Percentiles rank a stretch among this genome's conserved stretches.
Conservation (phyloP, 208 protist genomes). For the Leishmania turanica region DNA sequence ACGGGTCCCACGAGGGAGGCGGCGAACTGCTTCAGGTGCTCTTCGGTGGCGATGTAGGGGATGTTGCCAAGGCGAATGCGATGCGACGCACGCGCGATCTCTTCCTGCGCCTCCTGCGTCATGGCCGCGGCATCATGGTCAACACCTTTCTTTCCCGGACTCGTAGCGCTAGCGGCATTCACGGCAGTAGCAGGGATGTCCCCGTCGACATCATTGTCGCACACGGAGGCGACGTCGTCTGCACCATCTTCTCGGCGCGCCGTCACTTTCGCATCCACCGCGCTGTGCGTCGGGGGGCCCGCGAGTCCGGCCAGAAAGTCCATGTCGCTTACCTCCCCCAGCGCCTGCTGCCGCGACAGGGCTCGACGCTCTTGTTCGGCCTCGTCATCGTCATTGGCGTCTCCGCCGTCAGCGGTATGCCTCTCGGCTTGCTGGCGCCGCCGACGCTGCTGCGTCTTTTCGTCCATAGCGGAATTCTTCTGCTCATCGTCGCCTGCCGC, state of each 20-base stretch:
- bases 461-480: background rate
- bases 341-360: conserved; percentile 59
- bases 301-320: conserved; percentile 69
- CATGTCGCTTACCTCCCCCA: conserved; percentile 78
- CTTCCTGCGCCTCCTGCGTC: conserved; percentile 30
- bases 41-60: conserved; percentile 94
- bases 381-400: background rate
- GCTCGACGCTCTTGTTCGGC: conserved; percentile 25
- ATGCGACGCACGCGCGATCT: conserved; percentile 68
- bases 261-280: conserved; percentile 1
- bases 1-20: conserved; percentile 92
- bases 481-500: background rate
- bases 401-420: background rate
- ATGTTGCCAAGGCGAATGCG: conserved; percentile 97
- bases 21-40: conserved; percentile 92
- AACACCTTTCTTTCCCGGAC: conserved; percentile 7
- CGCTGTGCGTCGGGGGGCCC: conserved; percentile 5
- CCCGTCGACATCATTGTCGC: conserved; percentile 6
- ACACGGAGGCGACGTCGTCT: background rate
- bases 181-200: background rate
- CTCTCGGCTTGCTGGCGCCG: background rate
- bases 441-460: background rate
- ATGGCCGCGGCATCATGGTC: conserved; percentile 1
- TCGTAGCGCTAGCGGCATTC: background rate
- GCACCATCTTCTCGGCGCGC: conserved; percentile 6